phyloP scores from a whole-genome alignment of 495 filamentous ascomycete genomes.

The Niebla homalea region DNA sequence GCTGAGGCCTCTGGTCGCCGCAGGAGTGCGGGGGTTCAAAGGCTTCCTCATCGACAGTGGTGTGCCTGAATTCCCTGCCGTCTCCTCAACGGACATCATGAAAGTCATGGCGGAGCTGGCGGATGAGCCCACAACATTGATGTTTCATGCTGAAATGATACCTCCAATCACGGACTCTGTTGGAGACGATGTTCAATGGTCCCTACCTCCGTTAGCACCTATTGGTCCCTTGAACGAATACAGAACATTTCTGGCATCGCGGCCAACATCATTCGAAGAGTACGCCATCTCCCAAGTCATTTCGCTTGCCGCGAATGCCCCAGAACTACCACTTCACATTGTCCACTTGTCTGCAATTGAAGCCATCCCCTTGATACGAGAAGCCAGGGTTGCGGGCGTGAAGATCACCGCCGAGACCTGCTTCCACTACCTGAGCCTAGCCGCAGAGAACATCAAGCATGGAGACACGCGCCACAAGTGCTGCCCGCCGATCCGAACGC shows the following conservation, averaged over 20 bases:
- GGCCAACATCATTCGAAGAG: constrained; percentile 80
- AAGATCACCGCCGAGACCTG: constrained; percentile 96
- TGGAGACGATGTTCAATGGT: constrained; percentile 62
- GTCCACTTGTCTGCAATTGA: constrained; percentile 90
- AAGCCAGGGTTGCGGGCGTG: constrained; percentile 63
- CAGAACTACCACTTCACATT: constrained; percentile 78
- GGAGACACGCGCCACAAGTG: constrained; percentile 96
- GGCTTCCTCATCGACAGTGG: constrained; percentile 95
- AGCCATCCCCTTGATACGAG: constrained; percentile 75
- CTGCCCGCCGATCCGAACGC: constrained; percentile 83
- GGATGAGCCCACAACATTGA: constrained; percentile 68
- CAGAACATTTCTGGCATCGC: constrained; percentile 81
- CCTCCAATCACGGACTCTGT: constrained; percentile 74
- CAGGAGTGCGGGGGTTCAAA: constrained; percentile 90
- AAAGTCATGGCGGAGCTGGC: constrained; percentile 68
- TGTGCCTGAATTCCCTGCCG: constrained; percentile 90
- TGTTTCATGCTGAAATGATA: constrained; percentile 99
- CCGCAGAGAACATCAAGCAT: constrained; percentile 70
- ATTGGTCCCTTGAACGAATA: constrained; percentile 68
- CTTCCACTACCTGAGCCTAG: constrained; percentile 92
- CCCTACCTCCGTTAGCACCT: constrained; percentile 58
- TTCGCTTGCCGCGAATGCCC: constrained; percentile 65
- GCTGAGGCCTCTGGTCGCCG: constrained; percentile 65
- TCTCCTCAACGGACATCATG: constrained; percentile 64
- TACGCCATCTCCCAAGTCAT: constrained; percentile 82